These are phyloP conservation scores for Paramecium pentaurelia DNA, from an alignment of 73 alveolate species.

Conservation along the genomic window DNA sequence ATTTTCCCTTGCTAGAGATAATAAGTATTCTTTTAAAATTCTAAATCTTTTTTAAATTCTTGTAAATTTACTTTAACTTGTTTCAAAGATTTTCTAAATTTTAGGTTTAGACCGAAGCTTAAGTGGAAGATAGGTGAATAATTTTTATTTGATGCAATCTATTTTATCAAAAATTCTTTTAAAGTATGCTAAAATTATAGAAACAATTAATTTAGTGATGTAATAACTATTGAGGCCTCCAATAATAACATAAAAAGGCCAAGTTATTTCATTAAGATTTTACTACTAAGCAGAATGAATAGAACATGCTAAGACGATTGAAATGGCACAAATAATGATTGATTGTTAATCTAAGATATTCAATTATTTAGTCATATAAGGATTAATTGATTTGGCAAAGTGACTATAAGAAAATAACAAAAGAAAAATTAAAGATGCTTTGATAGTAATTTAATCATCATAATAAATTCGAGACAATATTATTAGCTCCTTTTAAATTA, in stretches of 20 bases:
- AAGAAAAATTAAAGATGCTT: not conserved
- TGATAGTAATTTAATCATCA: not conserved
- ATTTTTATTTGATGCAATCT: not conserved
- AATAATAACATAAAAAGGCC: not conserved
- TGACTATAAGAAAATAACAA: not conserved
- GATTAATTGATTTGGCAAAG: not conserved
- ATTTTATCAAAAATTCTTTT: not conserved
- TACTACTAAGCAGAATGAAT: not conserved
- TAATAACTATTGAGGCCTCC: not conserved
- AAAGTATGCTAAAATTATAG: not conserved
- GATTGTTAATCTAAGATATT: not conserved
- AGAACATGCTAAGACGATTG: not conserved
- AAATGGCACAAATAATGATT: not conserved
- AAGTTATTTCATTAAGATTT: not conserved
- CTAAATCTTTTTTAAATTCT: not conserved
- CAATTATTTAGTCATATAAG: not conserved
- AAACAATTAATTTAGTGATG: not conserved
- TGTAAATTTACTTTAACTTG: not conserved
- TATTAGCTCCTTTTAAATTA: not conserved
- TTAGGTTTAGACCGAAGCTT: not conserved
- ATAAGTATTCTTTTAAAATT: not conserved
- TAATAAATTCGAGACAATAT: not conserved
- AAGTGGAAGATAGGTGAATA: not conserved
- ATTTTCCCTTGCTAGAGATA: not conserved
- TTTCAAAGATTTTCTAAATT: not conserved